A percentile compares a stretch with the other conserved stretches of the same genome.
Evolutionary conservation across 768 basidiomycete genomes (phyloP).

Genomic region (Pholiota microspora): DNA sequence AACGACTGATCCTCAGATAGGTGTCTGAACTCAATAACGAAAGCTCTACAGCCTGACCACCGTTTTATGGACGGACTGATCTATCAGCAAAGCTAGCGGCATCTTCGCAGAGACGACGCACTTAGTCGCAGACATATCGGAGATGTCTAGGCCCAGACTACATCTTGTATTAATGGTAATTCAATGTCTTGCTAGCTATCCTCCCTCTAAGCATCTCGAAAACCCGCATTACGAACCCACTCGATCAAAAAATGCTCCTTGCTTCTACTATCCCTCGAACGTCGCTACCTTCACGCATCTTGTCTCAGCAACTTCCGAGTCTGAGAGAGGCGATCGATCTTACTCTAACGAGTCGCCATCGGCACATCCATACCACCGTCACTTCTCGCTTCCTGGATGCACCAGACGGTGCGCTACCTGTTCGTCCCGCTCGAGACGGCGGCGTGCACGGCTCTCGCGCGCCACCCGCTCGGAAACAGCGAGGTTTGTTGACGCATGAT

Average conservation of each 20-base stretch:
- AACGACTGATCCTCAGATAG: neutral
- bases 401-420: neutral
- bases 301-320: conserved; percentile 2
- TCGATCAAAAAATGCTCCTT: neutral
- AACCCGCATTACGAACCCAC: neutral
- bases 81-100: too few species aligned
- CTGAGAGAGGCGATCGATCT: neutral
- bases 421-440: neutral
- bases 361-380: neutral
- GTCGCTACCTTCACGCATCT: conserved; percentile 16
- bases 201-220: neutral
- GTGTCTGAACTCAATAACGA: neutral
- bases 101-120: neutral
- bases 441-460: neutral
- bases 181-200: neutral
- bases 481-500: conserved; percentile 7
- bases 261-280: neutral
- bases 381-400: neutral
- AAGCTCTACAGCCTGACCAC: neutral
- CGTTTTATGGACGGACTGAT: neutral
- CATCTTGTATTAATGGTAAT: neutral
- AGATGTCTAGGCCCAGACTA: neutral
- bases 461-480: conserved; percentile 1
- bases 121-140: neutral
- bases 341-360: neutral